Evolutionary conservation across 2,329 filamentous ascomycete species (phyloP).

Genomic region (Colletotrichum sp.): DNA sequence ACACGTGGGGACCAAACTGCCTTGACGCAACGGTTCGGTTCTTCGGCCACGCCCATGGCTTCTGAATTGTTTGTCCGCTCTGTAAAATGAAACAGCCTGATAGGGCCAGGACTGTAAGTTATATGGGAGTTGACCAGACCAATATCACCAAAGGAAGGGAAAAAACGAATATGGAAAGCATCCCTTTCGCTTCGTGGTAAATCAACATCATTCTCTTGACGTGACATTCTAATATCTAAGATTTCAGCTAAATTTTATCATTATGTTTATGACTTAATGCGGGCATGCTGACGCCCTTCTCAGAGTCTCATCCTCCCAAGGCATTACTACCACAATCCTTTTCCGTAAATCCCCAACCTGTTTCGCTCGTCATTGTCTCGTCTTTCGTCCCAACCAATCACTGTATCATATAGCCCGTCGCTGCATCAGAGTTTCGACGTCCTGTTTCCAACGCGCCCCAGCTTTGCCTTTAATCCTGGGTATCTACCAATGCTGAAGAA

Average conservation of each 20-base stretch:
- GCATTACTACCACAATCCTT: neutral
- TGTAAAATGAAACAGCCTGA: neutral
- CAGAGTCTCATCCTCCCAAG: neutral
- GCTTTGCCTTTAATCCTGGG: constrained; percentile 1
- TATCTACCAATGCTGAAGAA: constrained; percentile 12
- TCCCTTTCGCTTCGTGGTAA: neutral
- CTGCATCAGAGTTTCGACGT: neutral
- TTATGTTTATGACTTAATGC: constrained; percentile 1
- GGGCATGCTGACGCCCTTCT: neutral
- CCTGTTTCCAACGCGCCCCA: neutral
- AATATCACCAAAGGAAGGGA: neutral
- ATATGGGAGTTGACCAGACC: neutral
- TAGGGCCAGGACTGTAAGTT: neutral
- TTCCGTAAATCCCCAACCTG: neutral
- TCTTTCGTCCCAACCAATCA: neutral
- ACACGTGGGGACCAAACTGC: neutral
- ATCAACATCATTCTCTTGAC: neutral
- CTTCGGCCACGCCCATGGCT: neutral
- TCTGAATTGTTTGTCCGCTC: neutral
- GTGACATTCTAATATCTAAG: neutral
- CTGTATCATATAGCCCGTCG: neutral
- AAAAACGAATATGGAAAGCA: neutral
- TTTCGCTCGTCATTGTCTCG: neutral
- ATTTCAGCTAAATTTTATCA: neutral
- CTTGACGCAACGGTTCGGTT: neutral